Evolutionary conservation across 371 early-diverging fungal species (phyloP).

Genomic region (Mortierella sp.): DNA sequence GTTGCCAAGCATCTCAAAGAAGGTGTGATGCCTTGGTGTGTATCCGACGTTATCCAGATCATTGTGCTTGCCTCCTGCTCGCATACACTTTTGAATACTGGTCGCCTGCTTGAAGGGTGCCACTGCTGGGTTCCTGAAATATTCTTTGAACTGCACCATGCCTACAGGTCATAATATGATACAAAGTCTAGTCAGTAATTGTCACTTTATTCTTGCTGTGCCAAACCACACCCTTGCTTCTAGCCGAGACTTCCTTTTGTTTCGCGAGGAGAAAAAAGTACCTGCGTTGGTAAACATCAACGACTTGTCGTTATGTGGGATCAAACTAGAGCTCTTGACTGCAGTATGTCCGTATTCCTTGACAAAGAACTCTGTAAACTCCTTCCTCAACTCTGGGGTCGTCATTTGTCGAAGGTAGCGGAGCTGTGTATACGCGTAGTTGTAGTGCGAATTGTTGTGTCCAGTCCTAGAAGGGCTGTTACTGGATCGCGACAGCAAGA

Average conservation of each 20-base stretch:
- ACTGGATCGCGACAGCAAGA: not conserved
- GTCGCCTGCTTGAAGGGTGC: slow-evolving; percentile 76
- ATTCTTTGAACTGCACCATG: slow-evolving; percentile 86
- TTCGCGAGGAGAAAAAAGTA: slow-evolving; percentile 1
- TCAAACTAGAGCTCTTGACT: slow-evolving; percentile 62
- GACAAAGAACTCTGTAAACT: slow-evolving; percentile 57
- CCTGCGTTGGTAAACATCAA: slow-evolving; percentile 86
- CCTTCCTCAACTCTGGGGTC: slow-evolving; percentile 51
- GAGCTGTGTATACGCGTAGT: slow-evolving; percentile 17
- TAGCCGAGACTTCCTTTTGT: not conserved
- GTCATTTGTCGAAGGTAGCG: slow-evolving; percentile 46
- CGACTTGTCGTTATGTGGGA: slow-evolving; percentile 80
- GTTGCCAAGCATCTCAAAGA: slow-evolving; percentile 90
- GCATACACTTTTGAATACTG: slow-evolving; percentile 80
- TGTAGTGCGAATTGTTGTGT: not conserved
- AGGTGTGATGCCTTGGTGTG: slow-evolving; percentile 86
- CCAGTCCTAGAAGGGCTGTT: not conserved
- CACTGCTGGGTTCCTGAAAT: slow-evolving; percentile 73
- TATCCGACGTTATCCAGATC: slow-evolving; percentile 87
- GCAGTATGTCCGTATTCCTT: slow-evolving; percentile 33
- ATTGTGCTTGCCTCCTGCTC: slow-evolving; percentile 89
- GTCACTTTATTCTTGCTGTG: not conserved
- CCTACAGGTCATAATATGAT: slow-evolving; percentile 42
- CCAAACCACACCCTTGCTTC: not conserved
- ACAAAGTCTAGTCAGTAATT: not conserved